Percentiles rank a stretch among this genome's conserved stretches.
Conservation (phyloP, 2,329 filamentous ascomycete genomes). For the Verruconis gallopava region DNA sequence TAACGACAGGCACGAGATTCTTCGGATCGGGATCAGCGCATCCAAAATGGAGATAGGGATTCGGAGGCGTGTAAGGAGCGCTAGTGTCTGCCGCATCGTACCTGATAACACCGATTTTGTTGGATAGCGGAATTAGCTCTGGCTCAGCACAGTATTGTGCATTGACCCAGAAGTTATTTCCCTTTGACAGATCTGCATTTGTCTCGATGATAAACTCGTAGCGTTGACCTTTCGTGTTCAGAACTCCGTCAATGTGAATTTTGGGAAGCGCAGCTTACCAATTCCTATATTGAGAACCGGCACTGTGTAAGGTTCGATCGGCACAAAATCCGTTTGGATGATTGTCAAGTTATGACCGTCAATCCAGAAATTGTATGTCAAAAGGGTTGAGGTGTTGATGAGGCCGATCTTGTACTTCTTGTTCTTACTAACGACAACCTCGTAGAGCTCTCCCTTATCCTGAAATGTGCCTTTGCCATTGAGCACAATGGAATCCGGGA, state of each 20-base stretch:
- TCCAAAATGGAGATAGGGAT: not conserved
- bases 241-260: no score
- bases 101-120: slow-evolving; percentile 1
- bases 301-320: slow-evolving; percentile 25
- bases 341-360: slow-evolving; percentile 28
- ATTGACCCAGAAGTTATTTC: slow-evolving; percentile 23
- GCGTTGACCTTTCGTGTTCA: slow-evolving; percentile 18
- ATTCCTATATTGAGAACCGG: slow-evolving; percentile 24
- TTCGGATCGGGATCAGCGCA: slow-evolving; percentile 7
- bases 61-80: slow-evolving; percentile 2
- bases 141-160: slow-evolving; percentile 8
- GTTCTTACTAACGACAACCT: slow-evolving; percentile 11
- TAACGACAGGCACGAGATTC: slow-evolving; percentile 4
- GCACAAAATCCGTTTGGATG: slow-evolving; percentile 26
- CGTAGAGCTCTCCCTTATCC: not conserved
- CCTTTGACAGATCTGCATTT: slow-evolving; percentile 16
- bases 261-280: slow-evolving; percentile 15
- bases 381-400: slow-evolving; percentile 25
- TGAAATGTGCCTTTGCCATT: not conserved
- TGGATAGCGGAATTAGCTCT: slow-evolving; percentile 4
- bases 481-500: not conserved
- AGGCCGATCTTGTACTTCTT: slow-evolving; percentile 20
- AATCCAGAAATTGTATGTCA: slow-evolving; percentile 31
- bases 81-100: slow-evolving; percentile 6
- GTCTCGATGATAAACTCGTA: slow-evolving; percentile 29